These are phyloP conservation scores for Cutaneotrichosporon sp. DNA, from an alignment of 1,284 basidiomycete genomes.

Conservation along the genomic window DNA sequence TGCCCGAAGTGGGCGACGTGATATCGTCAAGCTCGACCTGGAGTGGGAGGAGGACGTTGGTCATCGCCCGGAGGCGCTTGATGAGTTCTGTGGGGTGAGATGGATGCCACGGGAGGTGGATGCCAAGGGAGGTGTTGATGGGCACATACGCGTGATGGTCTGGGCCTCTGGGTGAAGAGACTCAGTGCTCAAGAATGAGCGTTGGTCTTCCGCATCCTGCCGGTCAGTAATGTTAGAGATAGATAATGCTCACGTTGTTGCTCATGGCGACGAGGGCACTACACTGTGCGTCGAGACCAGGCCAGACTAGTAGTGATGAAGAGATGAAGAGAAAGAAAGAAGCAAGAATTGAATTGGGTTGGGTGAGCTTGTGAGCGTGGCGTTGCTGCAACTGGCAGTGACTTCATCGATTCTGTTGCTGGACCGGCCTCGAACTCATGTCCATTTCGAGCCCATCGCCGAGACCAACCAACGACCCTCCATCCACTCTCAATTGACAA, in stretches of 20 bases:
- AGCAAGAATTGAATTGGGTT: not conserved
- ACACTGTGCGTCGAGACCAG: no score
- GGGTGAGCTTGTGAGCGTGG: not conserved
- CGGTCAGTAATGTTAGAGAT: not conserved
- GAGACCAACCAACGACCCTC: no score
- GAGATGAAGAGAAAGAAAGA: not conserved
- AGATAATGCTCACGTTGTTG: no score
- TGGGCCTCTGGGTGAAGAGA: slow-evolving; percentile 19
- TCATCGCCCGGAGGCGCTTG: slow-evolving; percentile 70
- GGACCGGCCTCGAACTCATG: no score
- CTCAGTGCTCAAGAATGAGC: slow-evolving; percentile 33
- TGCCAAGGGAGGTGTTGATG: no score
- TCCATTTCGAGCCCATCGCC: no score
- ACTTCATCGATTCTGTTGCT: no score
- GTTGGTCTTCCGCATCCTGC: slow-evolving; percentile 38
- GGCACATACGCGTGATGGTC: slow-evolving; percentile 13
- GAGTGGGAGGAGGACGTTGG: slow-evolving; percentile 70
- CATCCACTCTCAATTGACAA: no score
- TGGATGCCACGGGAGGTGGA: not conserved
- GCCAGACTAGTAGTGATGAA: not conserved
- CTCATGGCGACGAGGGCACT: not conserved
- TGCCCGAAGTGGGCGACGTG: slow-evolving; percentile 43
- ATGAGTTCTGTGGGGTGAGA: slow-evolving; percentile 53
- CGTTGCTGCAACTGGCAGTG: no score
- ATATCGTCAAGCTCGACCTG: slow-evolving; percentile 52